Conservation (phyloP, 1,284 basidiomycete species). For the Cutaneotrichosporon curvatum region DNA sequence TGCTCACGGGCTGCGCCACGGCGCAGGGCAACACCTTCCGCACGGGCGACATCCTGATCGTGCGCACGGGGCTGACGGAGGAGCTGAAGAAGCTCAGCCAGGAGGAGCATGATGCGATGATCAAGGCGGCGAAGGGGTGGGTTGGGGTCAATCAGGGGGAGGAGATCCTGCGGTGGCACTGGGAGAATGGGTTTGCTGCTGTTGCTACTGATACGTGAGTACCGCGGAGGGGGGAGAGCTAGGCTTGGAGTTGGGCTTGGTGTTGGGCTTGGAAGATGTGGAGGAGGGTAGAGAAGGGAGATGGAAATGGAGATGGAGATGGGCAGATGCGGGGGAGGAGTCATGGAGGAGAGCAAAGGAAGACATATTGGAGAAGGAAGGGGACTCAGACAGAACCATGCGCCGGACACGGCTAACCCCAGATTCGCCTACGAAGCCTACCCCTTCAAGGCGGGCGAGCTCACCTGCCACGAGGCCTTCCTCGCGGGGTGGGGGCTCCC, state of each 20-base stretch:
- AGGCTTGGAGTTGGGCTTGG: too few species aligned
- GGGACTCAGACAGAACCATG: too few species aligned
- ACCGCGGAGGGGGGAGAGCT: too few species aligned
- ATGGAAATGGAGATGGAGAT: too few species aligned
- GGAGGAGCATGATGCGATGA: conserved; percentile 19
- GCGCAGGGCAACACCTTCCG: conserved; percentile 32
- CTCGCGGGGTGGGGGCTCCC: conserved; percentile 36
- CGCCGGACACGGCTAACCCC: not conserved
- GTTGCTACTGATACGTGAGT: conserved; percentile 44
- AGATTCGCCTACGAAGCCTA: conserved; percentile 33
- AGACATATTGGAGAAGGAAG: too few species aligned
- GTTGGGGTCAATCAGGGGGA: conserved; percentile 31
- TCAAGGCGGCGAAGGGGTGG: conserved; percentile 4
- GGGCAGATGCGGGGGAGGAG: too few species aligned
- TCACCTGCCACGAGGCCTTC: conserved; percentile 29
- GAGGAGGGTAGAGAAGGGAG: too few species aligned
- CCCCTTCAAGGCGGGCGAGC: conserved; percentile 12
- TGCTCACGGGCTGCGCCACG: conserved; percentile 22
- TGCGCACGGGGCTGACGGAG: conserved; percentile 44
- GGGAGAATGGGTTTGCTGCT: conserved; percentile 48
- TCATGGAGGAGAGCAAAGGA: too few species aligned
- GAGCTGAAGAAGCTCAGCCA: conserved; percentile 29
- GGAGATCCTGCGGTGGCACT: conserved; percentile 43
- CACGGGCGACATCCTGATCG: conserved; percentile 40
- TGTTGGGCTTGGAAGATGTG: too few species aligned